Evolutionary conservation across 169 alveolate genomes (phyloP), one percentile per base, ranked within the genome.

Genomic region (Theileria luwenshuni): DNA sequence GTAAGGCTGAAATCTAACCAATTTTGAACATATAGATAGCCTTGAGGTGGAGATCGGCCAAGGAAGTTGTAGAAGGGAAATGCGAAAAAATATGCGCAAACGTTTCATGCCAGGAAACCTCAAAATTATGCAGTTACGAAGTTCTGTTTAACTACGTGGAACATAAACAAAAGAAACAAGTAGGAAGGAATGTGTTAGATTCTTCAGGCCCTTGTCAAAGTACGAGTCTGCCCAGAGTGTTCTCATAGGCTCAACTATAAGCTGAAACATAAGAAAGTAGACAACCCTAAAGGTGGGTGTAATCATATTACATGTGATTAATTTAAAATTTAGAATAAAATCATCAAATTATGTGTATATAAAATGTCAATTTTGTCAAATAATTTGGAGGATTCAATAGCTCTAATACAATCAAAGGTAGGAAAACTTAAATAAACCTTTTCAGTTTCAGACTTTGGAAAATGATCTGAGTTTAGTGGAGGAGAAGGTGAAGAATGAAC

Each of bases 371-470:
- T 35, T 5, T 59, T 54, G 8, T 21, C 77, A 27, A 59, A 68
- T 23, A 7, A 73, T 13, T 69, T 76, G 69, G 85, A 76, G 27
- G 85, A 76, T 28, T 68, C 85, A 8, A 68, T 76, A 27, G 74
- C 63, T 1, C 54, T 52, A 23, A 61, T 76, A 30, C 38, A 68
- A 3, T 27, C 54, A 42, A 76, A 61, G 79, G 85, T 76, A 68
- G 25, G 75, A 27, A 30, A 54, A 54, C 27, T 13, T n/a, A 54
- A 12, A 23, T n/a, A 25, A 25, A 21, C 70, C 8, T 25, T 6
- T 51, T 17, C 63, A 76, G 85, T 76, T 76, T 69, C 79, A 62
- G 21, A 65, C 45, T 15, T 33, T 76, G 42, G 85, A 67, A 21
- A 58, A 76, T 27, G 85, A 76, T 58, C 23, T 76, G 41, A 56